A percentile compares a stretch with the other conserved stretches of the same genome.
Evolutionary conservation across 129 eudicot species (phyloP).

Genomic region (Chrysanthemum lavandulifolium): DNA sequence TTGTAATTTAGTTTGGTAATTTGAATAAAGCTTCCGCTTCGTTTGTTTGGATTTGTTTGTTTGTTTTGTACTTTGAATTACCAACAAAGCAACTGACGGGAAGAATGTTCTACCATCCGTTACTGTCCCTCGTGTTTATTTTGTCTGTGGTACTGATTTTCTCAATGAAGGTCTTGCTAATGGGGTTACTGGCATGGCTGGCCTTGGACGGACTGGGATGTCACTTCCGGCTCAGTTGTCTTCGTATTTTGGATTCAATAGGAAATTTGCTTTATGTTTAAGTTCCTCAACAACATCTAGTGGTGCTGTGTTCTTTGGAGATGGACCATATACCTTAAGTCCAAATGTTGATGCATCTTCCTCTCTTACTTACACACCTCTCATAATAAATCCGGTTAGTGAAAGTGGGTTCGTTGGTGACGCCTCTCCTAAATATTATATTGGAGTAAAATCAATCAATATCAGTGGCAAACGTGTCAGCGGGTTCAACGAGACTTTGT

Average conservation of each 20-base stretch:
- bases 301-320: conserved; percentile 34
- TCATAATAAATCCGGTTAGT: conserved; percentile 29
- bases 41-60: too few species aligned
- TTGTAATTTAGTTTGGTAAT: too few species aligned
- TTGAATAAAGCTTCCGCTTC: too few species aligned
- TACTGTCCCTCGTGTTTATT: conserved; percentile 2
- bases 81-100: conserved; percentile 26
- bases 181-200: conserved; percentile 42
- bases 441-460: conserved; percentile 35
- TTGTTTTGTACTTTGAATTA: too few species aligned
- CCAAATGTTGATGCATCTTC: conserved; percentile 14
- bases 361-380: conserved; percentile 34
- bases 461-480: conserved; percentile 25
- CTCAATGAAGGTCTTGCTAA: conserved; percentile 29
- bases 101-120: conserved; percentile 6
- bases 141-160: conserved; percentile 22
- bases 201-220: conserved; percentile 38
- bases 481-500: conserved; percentile 26
- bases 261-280: conserved; percentile 39
- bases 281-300: conserved; percentile 23
- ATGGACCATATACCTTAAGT: conserved; percentile 33
- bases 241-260: conserved; percentile 18
- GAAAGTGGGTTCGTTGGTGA: conserved; percentile 14
- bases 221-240: conserved; percentile 39
- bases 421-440: conserved; percentile 35